These are phyloP conservation scores for Arachis hypogaea DNA, from an alignment of 306 rosid genomes.

Conservation along the genomic window DNA sequence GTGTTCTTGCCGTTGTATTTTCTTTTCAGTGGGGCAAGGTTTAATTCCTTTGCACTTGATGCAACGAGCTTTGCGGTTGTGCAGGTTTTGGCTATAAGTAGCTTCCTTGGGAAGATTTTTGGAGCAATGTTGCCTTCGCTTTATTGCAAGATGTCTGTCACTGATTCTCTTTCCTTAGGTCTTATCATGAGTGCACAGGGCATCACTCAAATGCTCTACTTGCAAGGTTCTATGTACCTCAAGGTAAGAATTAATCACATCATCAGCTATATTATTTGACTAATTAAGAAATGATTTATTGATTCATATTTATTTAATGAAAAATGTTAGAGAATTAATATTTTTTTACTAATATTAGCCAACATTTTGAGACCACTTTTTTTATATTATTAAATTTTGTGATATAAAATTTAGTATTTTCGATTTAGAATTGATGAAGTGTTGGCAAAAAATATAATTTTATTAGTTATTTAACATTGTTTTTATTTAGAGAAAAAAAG, in stretches of 20 bases:
- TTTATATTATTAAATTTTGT: too few relatives aligned
- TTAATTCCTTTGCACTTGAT: slow-evolving; percentile 17
- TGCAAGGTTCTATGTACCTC: slow-evolving; percentile 38
- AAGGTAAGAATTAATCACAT: slow-evolving; percentile 38
- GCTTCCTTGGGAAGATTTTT: slow-evolving; percentile 47
- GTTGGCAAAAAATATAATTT: too few relatives aligned
- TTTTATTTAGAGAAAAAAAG: too few relatives aligned
- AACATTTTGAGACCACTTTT: too few relatives aligned
- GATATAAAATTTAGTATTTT: too few relatives aligned
- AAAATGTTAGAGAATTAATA: too few relatives aligned
- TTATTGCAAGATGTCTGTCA: slow-evolving; percentile 46
- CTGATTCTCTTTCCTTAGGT: slow-evolving; percentile 54
- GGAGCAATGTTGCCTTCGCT: slow-evolving; percentile 65
- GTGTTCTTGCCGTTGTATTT: slow-evolving; percentile 56
- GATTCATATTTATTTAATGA: too few relatives aligned
- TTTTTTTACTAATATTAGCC: too few relatives aligned
- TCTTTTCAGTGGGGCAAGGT: slow-evolving; percentile 41
- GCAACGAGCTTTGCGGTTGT: slow-evolving; percentile 2
- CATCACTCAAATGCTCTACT: slow-evolving; percentile 47
- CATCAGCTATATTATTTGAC: too few relatives aligned
- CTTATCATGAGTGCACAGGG: slow-evolving; percentile 63
- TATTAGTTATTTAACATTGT: too few relatives aligned
- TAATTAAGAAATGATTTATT: too few relatives aligned
- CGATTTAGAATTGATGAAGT: too few relatives aligned
- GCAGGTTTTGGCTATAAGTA: slow-evolving; percentile 38